Evolutionary conservation across 208 protist genomes (phyloP), one percentile per base, ranked within the genome.

Genomic region (Trypanosoma mega): DNA sequence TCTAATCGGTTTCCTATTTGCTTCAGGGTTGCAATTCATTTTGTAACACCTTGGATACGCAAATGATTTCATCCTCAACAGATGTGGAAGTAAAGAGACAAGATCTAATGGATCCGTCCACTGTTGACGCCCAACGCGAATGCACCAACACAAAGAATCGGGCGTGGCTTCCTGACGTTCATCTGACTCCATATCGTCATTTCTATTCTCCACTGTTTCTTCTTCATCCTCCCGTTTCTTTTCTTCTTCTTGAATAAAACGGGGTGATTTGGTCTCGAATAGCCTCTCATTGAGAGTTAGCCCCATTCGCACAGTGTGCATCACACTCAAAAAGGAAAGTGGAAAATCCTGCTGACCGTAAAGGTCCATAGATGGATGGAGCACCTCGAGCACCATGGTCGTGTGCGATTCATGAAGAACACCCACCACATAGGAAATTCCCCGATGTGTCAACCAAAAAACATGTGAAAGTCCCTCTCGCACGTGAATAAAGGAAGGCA

Each of bases 401-500:
- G 36, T 58, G n/a, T 58, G 34, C 1, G 36, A n/a, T 16, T 58
- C 34, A 24, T 46, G 1, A 20, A 58, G 34, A 44, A 58, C 27
- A 44, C 52, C 41, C n/a, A 58, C 52, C 41, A 46, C 34, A 27
- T 58, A 58, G n/a, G 52, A 46, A 27, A 58, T 27, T 4, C 52
- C 20, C 36, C 52, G 34, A 12, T n/a, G 7, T 31, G 52, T 58
- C 7, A 58, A 30, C 52, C 33, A 58, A 58, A 58, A 58, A 8
- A 58, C 34, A 4, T 58, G 52, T 16, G 52, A 58, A 44, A 58
- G 52, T 21, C 20, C 20, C 20, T 45, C 36, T 2, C 52, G 52
- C 27, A 27, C 52, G 9, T 11, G 20, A 46, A 30, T 46, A 58
- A 58, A 58, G 1, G 34, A 58, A 7, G 34, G 52, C n/a, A 36